A percentile compares a stretch with the other conserved stretches of the same genome.
These are phyloP conservation scores for Chrysoporthe puriensis DNA, from an alignment of 2,329 filamentous ascomycete species.

Conservation along the genomic window DNA sequence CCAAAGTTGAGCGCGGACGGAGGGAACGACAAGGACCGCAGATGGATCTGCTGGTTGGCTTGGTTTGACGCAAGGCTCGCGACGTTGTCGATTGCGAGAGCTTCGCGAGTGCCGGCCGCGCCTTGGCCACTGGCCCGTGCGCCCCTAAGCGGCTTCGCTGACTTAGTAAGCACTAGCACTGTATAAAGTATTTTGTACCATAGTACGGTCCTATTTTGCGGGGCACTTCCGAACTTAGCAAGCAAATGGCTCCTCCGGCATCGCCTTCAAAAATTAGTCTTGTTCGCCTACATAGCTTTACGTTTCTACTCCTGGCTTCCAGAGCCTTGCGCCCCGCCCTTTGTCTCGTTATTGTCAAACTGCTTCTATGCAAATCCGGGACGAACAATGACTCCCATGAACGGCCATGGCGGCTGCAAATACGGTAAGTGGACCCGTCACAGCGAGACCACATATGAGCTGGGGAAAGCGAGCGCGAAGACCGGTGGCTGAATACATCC, in stretches of 20 bases:
- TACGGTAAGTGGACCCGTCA: conserved; percentile 25
- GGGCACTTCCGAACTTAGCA: not conserved
- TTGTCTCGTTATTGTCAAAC: not conserved
- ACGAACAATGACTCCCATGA: conserved; percentile 6
- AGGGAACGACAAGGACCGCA: not conserved
- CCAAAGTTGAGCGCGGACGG: not conserved
- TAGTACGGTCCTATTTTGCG: not conserved
- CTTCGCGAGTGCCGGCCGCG: not conserved
- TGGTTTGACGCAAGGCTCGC: not conserved
- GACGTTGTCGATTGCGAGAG: conserved; percentile 1
- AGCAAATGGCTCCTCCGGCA: conserved; percentile 11
- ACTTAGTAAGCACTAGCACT: not conserved
- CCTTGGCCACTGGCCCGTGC: too few species aligned
- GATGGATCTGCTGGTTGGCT: not conserved
- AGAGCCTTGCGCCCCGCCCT: not conserved
- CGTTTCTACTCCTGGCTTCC: not conserved
- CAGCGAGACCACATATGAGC: not conserved
- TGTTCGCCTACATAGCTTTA: not conserved
- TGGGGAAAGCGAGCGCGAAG: conserved; percentile 35
- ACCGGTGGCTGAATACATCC: conserved; percentile 64
- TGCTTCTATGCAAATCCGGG: not conserved
- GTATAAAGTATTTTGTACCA: not conserved
- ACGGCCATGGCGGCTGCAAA: conserved; percentile 20
- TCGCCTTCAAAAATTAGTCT: not conserved
- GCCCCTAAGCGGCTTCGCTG: too few species aligned